Conservation (phyloP, 2,329 filamentous ascomycete species). For the Colletotrichum graminicola region DNA sequence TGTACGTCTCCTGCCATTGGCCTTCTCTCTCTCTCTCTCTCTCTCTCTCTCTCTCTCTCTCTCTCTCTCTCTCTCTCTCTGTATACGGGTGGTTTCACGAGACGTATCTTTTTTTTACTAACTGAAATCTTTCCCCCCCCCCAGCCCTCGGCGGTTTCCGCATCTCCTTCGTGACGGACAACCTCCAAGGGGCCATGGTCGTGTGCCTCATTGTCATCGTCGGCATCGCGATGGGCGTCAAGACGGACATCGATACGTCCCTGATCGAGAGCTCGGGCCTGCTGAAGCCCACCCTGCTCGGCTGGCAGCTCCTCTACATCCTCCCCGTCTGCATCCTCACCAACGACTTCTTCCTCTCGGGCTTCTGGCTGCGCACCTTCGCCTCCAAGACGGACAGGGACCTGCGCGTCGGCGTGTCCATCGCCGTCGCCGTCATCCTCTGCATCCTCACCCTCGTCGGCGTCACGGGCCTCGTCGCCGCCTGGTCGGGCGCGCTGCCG, state of each 20-base stretch:
- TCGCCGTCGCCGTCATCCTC: slow-evolving; percentile 74
- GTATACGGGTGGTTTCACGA: too few species aligned
- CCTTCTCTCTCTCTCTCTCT: background rate
- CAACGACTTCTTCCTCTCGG: slow-evolving; percentile 89
- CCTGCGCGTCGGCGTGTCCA: slow-evolving; percentile 78
- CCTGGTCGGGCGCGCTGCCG: slow-evolving; percentile 80
- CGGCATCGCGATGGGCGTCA: slow-evolving; percentile 80
- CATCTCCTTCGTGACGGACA: slow-evolving; percentile 87
- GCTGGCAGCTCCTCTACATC: slow-evolving; percentile 90
- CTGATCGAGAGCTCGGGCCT: slow-evolving; percentile 78
- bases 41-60: too few species aligned
- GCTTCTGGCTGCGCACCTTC: slow-evolving; percentile 88
- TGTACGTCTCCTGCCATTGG: slow-evolving; percentile 62
- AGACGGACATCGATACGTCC: slow-evolving; percentile 77
- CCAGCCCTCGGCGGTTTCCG: slow-evolving; percentile 84
- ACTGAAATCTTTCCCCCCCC: slow-evolving; percentile 26
- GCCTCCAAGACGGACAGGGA: slow-evolving; percentile 84
- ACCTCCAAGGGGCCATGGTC: slow-evolving; percentile 84
- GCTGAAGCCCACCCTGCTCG: slow-evolving; percentile 76
- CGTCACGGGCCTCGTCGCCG: slow-evolving; percentile 78
- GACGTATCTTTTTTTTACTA: too few species aligned
- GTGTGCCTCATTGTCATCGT: slow-evolving; percentile 80
- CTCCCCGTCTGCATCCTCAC: slow-evolving; percentile 84
- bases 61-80: background rate
- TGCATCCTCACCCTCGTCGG: slow-evolving; percentile 81